These are phyloP conservation scores for Penicillium freii DNA, from an alignment of 2,329 filamentous ascomycete species.

Conservation along the genomic window DNA sequence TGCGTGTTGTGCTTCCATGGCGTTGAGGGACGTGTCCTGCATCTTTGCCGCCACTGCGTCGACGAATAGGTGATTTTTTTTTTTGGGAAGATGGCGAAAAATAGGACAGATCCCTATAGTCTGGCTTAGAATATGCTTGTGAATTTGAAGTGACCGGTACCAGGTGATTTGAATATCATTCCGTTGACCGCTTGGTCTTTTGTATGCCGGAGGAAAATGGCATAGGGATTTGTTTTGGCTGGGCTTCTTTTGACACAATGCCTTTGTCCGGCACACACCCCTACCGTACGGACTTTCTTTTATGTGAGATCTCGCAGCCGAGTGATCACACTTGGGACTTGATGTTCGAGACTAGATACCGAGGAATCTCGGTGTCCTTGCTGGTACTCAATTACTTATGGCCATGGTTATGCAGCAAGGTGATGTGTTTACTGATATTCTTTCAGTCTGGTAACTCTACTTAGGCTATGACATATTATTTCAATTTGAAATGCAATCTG, in stretches of 20 bases:
- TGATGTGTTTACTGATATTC: not conserved
- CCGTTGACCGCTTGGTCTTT: not conserved
- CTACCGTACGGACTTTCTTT: not conserved
- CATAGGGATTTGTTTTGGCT: not conserved
- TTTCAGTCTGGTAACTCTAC: not conserved
- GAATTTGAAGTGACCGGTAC: not conserved
- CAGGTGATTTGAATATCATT: not conserved
- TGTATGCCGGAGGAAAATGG: not conserved
- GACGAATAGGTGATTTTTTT: not conserved
- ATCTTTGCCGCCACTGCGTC: constrained; percentile 15
- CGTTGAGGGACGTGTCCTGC: constrained; percentile 19
- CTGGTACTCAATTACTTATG: not conserved
- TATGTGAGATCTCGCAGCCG: not conserved
- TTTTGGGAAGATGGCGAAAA: not conserved
- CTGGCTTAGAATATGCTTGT: not conserved
- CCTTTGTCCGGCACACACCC: not conserved
- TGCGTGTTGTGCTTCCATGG: constrained; percentile 1
- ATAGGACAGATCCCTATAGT: constrained; percentile 4
- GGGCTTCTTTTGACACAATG: not conserved
- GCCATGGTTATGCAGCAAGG: not conserved
- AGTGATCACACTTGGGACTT: not conserved
- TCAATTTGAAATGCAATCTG: not conserved
- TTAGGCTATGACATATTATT: not conserved
- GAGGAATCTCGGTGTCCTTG: not conserved
- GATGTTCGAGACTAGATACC: not conserved